A percentile compares a stretch with the other conserved stretches of the same genome.
phyloP scores from a whole-genome alignment of 2,329 filamentous ascomycete genomes.

The Calcarisporium arbuscula region DNA sequence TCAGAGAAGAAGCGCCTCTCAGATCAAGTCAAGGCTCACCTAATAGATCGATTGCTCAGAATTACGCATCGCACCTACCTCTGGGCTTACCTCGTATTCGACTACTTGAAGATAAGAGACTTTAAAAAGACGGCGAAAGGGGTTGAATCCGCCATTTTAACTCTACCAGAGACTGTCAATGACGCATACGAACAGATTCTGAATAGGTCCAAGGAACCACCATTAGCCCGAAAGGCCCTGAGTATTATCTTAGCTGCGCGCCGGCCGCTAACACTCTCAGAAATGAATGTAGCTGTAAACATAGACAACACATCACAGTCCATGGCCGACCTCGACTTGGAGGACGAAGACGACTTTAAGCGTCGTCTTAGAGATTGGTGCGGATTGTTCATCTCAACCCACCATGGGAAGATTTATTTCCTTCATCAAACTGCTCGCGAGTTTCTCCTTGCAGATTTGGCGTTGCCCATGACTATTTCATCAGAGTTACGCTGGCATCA shows the following conservation, averaged over 20 bases:
- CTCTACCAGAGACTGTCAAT: conserved; percentile 21
- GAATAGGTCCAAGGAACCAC: conserved; percentile 10
- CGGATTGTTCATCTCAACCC: conserved; percentile 21
- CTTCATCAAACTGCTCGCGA: conserved; percentile 26
- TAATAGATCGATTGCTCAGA: conserved; percentile 13
- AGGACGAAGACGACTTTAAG: conserved; percentile 14
- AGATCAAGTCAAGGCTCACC: conserved; percentile 8
- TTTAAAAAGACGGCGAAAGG: conserved; percentile 16
- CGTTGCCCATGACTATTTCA: conserved; percentile 3
- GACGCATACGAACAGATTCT: conserved; percentile 23
- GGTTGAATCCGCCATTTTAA: conserved; percentile 12
- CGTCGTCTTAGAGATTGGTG: conserved; percentile 15
- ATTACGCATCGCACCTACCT: conserved; percentile 28
- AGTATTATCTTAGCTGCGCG: conserved; percentile 19
- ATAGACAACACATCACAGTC: conserved; percentile 9
- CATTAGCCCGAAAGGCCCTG: conserved; percentile 12
- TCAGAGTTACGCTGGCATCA: conserved; percentile 12
- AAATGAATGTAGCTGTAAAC: conserved; percentile 22
- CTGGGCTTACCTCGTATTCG: conserved; percentile 29
- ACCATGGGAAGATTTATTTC: conserved; percentile 21
- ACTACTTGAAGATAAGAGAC: conserved; percentile 17
- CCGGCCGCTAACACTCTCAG: conserved; percentile 17
- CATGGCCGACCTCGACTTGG: conserved; percentile 15
- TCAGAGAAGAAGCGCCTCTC: conserved; percentile 12
- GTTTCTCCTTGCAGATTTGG: conserved; percentile 18